These are phyloP conservation scores for Tuber magnatum DNA, from an alignment of 495 filamentous ascomycete species.

Conservation along the genomic window DNA sequence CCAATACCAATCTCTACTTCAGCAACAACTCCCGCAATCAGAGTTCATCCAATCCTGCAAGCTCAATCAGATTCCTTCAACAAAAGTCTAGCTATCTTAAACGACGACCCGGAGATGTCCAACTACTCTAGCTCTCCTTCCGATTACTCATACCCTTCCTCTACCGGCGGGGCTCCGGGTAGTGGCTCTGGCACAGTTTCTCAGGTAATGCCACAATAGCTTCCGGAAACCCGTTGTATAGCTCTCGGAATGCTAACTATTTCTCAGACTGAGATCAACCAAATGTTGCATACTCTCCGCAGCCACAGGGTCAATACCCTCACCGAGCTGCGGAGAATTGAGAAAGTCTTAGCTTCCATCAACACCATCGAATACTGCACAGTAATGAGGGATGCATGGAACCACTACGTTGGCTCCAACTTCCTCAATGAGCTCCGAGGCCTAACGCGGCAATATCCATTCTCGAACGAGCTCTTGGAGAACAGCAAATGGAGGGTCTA, in stretches of 20 bases:
- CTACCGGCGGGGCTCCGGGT: constrained; percentile 8
- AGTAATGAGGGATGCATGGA: constrained; percentile 66
- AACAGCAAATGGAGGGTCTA: constrained; percentile 61
- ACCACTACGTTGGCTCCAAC: constrained; percentile 65
- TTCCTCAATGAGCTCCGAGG: constrained; percentile 64
- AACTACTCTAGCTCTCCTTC: constrained; percentile 28
- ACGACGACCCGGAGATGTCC: constrained; percentile 22
- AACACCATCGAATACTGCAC: constrained; percentile 53
- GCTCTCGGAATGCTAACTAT: constrained; percentile 10
- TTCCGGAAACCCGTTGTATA: background rate
- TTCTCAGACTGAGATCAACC: constrained; percentile 47
- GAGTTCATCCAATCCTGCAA: constrained; percentile 23
- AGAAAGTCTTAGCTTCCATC: constrained; percentile 54
- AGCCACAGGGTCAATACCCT: constrained; percentile 66
- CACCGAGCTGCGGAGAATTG: constrained; percentile 66
- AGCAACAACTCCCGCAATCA: constrained; percentile 4
- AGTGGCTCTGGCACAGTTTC: constrained; percentile 13
- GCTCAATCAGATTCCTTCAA: constrained; percentile 33
- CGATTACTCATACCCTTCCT: constrained; percentile 26
- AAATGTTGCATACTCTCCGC: constrained; percentile 50
- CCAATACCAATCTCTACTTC: constrained; percentile 3
- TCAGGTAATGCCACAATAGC: constrained; percentile 14
- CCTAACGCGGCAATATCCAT: constrained; percentile 63
- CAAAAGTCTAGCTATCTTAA: constrained; percentile 18
- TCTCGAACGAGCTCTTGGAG: constrained; percentile 60